Base-by-base conservation (phyloP, 116 monocot genomes). In the Cymodocea nodosa region DNA sequence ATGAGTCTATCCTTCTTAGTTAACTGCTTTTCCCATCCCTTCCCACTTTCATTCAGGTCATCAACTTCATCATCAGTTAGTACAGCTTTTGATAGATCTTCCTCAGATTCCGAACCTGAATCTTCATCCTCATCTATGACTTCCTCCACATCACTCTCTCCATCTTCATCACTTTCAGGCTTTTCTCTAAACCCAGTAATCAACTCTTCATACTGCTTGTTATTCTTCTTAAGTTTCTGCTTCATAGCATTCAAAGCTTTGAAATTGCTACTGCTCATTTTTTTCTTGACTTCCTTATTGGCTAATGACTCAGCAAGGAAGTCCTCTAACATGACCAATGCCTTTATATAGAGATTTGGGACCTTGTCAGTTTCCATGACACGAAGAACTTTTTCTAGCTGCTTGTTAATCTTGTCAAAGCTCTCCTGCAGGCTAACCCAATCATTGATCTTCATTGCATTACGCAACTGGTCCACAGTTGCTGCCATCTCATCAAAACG, bases 211-310 rank as follows among this genome's bases (percentile, higher is more conserved):
- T 70, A 90, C 67, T 77, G 90, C 72, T 90, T 95, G 50, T 95
- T 95, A 50, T 95, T 95, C 74, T 95, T 95, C 74, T 95, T 95
- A 24, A 95, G 76, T 69, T 90, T 95, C 67, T 90, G 90, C 50
- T 90, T 95, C 95, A 95, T 90, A 7, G 95, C 76, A 23, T 95
- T 95, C 11, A 95, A 79, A 1, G 87, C 95, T 72, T 90, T 90
- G 0, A 90, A 90, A 68, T 95, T 95, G 71, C 81, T 85, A 53
- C 79, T 90, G 76, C 90, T 95, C 95, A 90, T 95, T 75, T 95
- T 95, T 68, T 87, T 90, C 81, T 85, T 95, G 1, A 81, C 87
- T 53, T 95, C 90, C 73, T 95, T 95, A 37, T 95, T 95, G 0
- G 90, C 83, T 30, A 87, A 55, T 4, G 90, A 79, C 61, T 90